Evolutionary conservation across 1,139 yeast genomes (phyloP).

Genomic region (Pneumocystis carinii): DNA sequence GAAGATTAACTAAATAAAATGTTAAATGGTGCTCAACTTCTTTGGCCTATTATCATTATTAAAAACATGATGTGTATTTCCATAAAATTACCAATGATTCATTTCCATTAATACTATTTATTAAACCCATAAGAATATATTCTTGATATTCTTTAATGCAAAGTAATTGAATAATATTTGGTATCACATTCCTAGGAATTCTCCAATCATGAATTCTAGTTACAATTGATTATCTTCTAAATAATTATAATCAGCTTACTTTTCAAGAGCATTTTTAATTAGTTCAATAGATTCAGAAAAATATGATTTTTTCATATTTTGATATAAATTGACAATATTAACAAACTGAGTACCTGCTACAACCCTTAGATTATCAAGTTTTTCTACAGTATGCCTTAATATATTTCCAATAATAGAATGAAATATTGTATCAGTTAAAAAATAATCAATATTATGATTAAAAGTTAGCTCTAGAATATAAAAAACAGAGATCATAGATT

Average conservation of each 20-base stretch:
- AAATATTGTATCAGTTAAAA: not conserved
- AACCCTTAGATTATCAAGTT: slow-evolving; percentile 5
- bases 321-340: not conserved
- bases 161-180: not conserved
- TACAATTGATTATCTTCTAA: not conserved
- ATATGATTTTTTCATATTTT: not conserved
- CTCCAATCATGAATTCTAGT: not conserved
- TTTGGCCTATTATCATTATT: not conserved
- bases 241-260: not conserved
- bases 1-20: not conserved
- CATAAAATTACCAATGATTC: not conserved
- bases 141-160: not conserved
- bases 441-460: slow-evolving; percentile 13
- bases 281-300: not conserved
- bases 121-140: not conserved
- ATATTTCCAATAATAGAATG: not conserved
- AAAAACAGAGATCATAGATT: slow-evolving; percentile 32
- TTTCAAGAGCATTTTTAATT: not conserved
- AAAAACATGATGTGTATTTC: not conserved
- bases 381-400: slow-evolving; percentile 8
- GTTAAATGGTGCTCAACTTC: not conserved
- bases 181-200: not conserved
- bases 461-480: slow-evolving; percentile 18
- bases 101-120: not conserved
- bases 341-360: not conserved